phyloP scores from a whole-genome alignment of 1,284 basidiomycete species.

The Austropuccinia psidii region DNA sequence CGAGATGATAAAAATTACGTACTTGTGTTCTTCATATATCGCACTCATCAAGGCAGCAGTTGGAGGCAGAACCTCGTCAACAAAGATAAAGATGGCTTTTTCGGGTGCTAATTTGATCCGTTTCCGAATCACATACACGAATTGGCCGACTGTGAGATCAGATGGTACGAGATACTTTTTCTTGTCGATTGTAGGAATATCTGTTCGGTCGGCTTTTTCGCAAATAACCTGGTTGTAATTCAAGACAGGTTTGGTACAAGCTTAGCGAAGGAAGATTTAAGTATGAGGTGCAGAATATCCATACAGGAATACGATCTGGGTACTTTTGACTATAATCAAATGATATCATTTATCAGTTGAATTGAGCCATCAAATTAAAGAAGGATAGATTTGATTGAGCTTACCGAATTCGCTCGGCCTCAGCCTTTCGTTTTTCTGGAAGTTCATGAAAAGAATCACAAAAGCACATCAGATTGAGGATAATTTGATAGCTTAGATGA shows the following conservation, averaged over 20 bases:
- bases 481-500: background rate
- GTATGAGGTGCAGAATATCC: background rate
- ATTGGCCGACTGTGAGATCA: conserved; percentile 63
- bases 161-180: conserved; percentile 99
- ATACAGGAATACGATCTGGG: conserved; percentile 35
- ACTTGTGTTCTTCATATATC: conserved; percentile 95
- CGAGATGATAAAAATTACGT: background rate
- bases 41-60: conserved; percentile 97
- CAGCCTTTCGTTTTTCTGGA: conserved; percentile 34
- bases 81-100: conserved; percentile 99
- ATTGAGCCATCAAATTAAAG: background rate
- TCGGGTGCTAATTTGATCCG: conserved; percentile 99
- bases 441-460: background rate
- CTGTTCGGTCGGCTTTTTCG: conserved; percentile 97
- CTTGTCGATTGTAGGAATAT: conserved; percentile 99
- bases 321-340: conserved; percentile 32
- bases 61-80: conserved; percentile 95
- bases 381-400: background rate
- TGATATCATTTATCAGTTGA: background rate
- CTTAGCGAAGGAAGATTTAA: background rate
- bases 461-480: background rate
- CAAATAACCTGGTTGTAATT: conserved; percentile 78
- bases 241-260: background rate
- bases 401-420: conserved; percentile 60
- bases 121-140: conserved; percentile 99